Base-by-base conservation (phyloP, 306 rosid genomes). In the Pterocarpus macrocarpus region DNA sequence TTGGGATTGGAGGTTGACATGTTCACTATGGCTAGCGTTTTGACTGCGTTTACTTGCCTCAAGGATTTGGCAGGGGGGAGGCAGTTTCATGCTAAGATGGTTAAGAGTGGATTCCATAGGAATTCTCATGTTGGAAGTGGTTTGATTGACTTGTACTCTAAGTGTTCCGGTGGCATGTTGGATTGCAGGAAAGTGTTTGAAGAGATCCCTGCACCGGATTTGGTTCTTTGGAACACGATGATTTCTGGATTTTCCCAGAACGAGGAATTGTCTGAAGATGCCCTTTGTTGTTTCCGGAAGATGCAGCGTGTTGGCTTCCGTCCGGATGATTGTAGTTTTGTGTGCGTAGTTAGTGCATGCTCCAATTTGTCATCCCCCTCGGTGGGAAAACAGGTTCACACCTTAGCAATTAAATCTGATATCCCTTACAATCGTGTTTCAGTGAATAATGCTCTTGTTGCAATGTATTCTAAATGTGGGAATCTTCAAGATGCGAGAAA, bases 391-490 rank as follows among this genome's bases (percentile, higher is more conserved):
- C 96, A 94, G 81, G 81, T 94, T 79, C 97, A 92, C 78, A 91
- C 89, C 7, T 75, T 92, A 71, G 70, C 92, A 71, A 91, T 91
- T 58, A 94, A 94, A 90, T 89, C 95, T 2, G 88, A 94, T 56
- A 86, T 91, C 78, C 90, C 93, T 78, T 84, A 79, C 2, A 91
- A 91, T 69, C 83, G 72, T 43, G 80, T 91, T 87, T 94, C 97
- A 2, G 96, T 94, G 77, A 86, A 87, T 64, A 94, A 94, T 79
- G 94, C 94, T 63, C 85, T 94, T 43, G 73, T 94, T 45, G 84
- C 97, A 28, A 90, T 94, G 98, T 94, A 94, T 87, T 90, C 97
- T 4, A 92, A 88, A 81, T 92, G 96, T 17, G 97, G 98, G 71
- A 91, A 88, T 82, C 91, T 91, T 67, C 80, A 66, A 56, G 97